Evolutionary conservation across 371 early-diverging fungal species (phyloP).

Genomic region (Mortierella sp.): DNA sequence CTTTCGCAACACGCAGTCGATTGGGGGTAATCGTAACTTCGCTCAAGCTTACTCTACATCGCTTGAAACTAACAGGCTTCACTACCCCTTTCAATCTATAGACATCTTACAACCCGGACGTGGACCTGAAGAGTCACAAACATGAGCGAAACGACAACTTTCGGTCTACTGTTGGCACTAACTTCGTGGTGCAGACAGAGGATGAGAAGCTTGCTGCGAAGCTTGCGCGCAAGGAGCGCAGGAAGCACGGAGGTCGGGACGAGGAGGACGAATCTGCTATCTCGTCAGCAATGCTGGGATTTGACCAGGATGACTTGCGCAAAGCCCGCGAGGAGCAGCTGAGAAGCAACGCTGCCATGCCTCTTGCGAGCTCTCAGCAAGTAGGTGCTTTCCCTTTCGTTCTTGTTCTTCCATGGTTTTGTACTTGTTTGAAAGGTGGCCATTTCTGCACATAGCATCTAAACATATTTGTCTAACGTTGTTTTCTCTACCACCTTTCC

Average conservation of each 20-base stretch:
- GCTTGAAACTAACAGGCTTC: not conserved
- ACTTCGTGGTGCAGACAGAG: constrained; percentile 78
- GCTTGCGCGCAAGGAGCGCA: constrained; percentile 77
- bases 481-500: too few relatives aligned
- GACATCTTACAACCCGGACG: constrained; percentile 39
- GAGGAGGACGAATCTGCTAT: constrained; percentile 66
- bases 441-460: too few relatives aligned
- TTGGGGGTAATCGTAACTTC: not conserved
- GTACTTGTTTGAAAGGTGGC: too few relatives aligned
- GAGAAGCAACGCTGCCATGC: constrained; percentile 47
- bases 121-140: constrained; percentile 26
- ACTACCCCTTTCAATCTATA: not conserved
- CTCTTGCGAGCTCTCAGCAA: constrained; percentile 48
- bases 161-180: constrained; percentile 26
- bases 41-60: not conserved
- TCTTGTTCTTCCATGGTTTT: too few relatives aligned
- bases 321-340: constrained; percentile 71
- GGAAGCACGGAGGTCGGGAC: constrained; percentile 61
- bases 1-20: not conserved
- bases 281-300: constrained; percentile 69
- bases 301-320: constrained; percentile 64
- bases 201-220: constrained; percentile 76
- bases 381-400: constrained; percentile 5
- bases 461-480: too few relatives aligned
- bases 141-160: constrained; percentile 40